Conservation (phyloP, 2,329 filamentous ascomycete species). For the Penicillium sp. region DNA sequence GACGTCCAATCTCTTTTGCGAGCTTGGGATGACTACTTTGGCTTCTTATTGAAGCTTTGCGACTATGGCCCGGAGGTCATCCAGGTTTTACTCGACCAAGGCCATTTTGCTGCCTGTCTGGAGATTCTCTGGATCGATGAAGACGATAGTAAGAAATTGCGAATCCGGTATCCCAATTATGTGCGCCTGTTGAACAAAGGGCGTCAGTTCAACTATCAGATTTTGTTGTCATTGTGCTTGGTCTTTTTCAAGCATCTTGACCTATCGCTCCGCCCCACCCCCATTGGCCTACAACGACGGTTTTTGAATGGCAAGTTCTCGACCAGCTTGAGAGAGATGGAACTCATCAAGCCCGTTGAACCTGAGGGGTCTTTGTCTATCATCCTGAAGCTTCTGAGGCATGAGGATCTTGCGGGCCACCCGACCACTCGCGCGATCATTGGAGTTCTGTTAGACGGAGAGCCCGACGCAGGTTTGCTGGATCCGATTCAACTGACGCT, state of each 20-base stretch:
- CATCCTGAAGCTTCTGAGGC: slow-evolving; percentile 62
- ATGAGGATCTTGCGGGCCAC: slow-evolving; percentile 54
- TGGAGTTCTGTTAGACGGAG: slow-evolving; percentile 53
- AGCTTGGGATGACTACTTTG: slow-evolving; percentile 75
- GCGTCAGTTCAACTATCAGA: slow-evolving; percentile 44
- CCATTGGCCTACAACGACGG: slow-evolving; percentile 24
- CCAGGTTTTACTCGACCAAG: slow-evolving; percentile 57
- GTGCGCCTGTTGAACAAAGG: slow-evolving; percentile 46
- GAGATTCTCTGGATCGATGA: slow-evolving; percentile 62
- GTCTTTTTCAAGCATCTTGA: slow-evolving; percentile 40
- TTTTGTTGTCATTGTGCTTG: slow-evolving; percentile 43
- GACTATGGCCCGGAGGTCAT: slow-evolving; percentile 59
- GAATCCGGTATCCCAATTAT: slow-evolving; percentile 52
- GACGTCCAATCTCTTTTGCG: slow-evolving; percentile 61
- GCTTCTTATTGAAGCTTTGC: slow-evolving; percentile 65
- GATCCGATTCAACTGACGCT: slow-evolving; percentile 54
- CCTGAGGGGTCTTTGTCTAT: slow-evolving; percentile 34
- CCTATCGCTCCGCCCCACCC: slow-evolving; percentile 29
- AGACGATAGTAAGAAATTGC: slow-evolving; percentile 48
- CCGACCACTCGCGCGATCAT: slow-evolving; percentile 57
- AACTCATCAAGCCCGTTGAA: slow-evolving; percentile 35
- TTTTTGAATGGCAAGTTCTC: slow-evolving; percentile 31
- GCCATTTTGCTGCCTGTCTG: slow-evolving; percentile 59
- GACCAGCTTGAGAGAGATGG: slow-evolving; percentile 34
- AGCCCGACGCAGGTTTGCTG: slow-evolving; percentile 49